A percentile compares a stretch with the other conserved stretches of the same genome.
Conservation (phyloP, 805 yeast species). For the Barnettozyma salicaria region DNA sequence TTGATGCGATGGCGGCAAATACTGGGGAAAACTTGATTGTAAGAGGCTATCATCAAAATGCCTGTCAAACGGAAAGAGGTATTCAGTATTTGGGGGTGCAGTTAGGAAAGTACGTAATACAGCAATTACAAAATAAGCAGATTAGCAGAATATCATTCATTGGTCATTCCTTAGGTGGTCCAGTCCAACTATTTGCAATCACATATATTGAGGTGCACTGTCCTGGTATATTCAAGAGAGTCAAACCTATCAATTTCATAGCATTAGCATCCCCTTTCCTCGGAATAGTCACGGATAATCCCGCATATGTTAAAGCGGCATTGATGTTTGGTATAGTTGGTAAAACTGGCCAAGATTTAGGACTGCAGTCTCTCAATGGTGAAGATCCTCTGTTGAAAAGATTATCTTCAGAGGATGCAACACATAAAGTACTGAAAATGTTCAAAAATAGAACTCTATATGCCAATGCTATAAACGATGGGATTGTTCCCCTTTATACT, state of each 20-base stretch:
- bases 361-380: constrained; percentile 41
- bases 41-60: constrained; percentile 63
- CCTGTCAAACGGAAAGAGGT: constrained; percentile 76
- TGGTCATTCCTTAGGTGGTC: constrained; percentile 78
- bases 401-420: constrained; percentile 58
- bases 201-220: constrained; percentile 63
- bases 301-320: constrained; percentile 63
- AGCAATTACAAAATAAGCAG: constrained; percentile 36
- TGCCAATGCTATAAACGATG: constrained; percentile 74
- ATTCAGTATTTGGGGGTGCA: constrained; percentile 66
- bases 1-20: constrained; percentile 39
- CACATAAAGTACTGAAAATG: constrained; percentile 48
- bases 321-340: constrained; percentile 73
- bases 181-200: constrained; percentile 70
- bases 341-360: constrained; percentile 73
- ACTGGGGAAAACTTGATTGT: constrained; percentile 53
- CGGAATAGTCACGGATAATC: constrained; percentile 75
- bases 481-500: constrained; percentile 74
- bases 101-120: constrained; percentile 58
- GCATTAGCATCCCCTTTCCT: constrained; percentile 70
- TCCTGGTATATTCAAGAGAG: constrained; percentile 59
- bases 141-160: constrained; percentile 59
- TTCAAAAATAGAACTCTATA: constrained; percentile 65
- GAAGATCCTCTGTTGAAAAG: constrained; percentile 51
- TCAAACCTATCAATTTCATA: constrained; percentile 62